These are phyloP conservation scores for Ascochyta viciae-villosae DNA, from an alignment of 2,329 filamentous ascomycete genomes.

Conservation along the genomic window DNA sequence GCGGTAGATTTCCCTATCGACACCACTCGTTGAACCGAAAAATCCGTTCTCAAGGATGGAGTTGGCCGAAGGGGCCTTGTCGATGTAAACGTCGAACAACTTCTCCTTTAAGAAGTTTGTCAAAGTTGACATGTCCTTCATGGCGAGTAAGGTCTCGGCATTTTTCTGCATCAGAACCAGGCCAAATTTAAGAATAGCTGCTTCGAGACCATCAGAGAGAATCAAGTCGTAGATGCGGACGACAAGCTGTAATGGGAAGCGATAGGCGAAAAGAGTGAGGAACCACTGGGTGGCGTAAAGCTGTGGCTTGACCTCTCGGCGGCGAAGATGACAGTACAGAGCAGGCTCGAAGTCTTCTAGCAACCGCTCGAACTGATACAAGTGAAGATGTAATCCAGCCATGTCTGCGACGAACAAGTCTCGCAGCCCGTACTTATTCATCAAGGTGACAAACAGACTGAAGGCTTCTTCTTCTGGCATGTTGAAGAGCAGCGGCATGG, in stretches of 20 bases:
- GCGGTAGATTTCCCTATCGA: constrained; percentile 94
- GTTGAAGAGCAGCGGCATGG: constrained; percentile 96
- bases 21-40: constrained; percentile 88
- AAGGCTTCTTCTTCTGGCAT: constrained; percentile 99
- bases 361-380: constrained; percentile 94
- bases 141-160: constrained; percentile 73
- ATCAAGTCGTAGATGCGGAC: constrained; percentile 97
- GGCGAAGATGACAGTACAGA: constrained; percentile 90
- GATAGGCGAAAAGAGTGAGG: constrained; percentile 96
- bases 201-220: constrained; percentile 86
- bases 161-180: constrained; percentile 98
- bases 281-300: constrained; percentile 99
- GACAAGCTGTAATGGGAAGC: constrained; percentile 94
- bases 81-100: constrained; percentile 96
- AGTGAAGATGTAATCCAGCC: constrained; percentile 89
- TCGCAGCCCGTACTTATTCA: constrained; percentile 94
- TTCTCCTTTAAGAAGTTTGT: constrained; percentile 93
- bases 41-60: constrained; percentile 96
- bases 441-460: constrained; percentile 86
- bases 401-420: constrained; percentile 96
- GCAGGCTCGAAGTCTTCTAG: constrained; percentile 94
- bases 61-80: constrained; percentile 88
- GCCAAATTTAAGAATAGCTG: constrained; percentile 90
- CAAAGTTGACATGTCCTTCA: constrained; percentile 90
- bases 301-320: constrained; percentile 85